These are phyloP conservation scores for Talaromyces ruber DNA, from an alignment of 495 filamentous ascomycete genomes.

Conservation along the genomic window DNA sequence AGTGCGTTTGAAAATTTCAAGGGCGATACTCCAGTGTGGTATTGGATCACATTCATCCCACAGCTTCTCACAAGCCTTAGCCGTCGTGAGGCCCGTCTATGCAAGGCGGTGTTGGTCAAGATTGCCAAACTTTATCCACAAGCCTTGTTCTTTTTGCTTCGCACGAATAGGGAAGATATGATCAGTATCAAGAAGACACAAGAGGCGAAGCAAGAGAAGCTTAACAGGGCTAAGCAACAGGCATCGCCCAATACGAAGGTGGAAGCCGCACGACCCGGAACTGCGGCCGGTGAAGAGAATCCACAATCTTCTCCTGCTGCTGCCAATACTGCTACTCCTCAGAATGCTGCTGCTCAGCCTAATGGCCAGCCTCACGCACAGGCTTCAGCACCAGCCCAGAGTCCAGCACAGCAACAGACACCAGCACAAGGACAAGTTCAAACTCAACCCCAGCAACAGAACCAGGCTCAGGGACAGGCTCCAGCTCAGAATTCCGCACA, in stretches of 20 bases:
- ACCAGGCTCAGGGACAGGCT: conserved; percentile 16
- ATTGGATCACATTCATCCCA: conserved; percentile 99
- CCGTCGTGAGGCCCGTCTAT: conserved; percentile 81
- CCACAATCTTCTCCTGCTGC: conserved; percentile 26
- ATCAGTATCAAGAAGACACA: conserved; percentile 79
- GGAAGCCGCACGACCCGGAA: conserved; percentile 29
- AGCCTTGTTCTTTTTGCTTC: conserved; percentile 85
- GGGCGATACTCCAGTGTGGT: conserved; percentile 94
- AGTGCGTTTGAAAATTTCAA: conserved; percentile 86
- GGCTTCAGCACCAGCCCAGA: conserved; percentile 10
- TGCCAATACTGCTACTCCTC: conserved; percentile 15
- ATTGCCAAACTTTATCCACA: conserved; percentile 94
- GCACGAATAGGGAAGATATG: conserved; percentile 95
- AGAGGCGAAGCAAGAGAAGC: conserved; percentile 66
- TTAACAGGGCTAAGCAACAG: conserved; percentile 33
- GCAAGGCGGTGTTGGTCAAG: conserved; percentile 74
- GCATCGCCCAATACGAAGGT: conserved; percentile 41
- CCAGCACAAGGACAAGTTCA: conserved; percentile 15
- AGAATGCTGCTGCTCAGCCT: conserved; percentile 17
- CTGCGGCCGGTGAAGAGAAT: conserved; percentile 40
- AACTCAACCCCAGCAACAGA: conserved; percentile 14
- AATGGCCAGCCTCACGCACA: conserved; percentile 26
- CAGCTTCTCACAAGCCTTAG: conserved; percentile 85
- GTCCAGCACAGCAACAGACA: conserved; percentile 9
- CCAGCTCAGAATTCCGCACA: conserved; percentile 30